phyloP scores from a whole-genome alignment of 768 basidiomycete genomes.

The Epithele typhae region DNA sequence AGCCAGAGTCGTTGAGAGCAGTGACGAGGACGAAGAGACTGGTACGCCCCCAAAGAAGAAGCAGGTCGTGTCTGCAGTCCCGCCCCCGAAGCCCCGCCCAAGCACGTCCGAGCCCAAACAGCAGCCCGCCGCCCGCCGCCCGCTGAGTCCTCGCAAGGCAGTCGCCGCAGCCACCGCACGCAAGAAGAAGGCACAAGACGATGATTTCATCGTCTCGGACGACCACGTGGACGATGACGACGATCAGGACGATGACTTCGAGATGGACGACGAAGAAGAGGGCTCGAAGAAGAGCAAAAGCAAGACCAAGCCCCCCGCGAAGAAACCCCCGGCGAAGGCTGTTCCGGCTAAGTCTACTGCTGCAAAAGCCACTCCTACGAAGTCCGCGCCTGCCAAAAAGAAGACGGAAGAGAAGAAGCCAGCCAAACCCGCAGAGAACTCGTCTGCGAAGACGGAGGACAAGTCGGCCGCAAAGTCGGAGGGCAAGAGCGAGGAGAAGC shows the following conservation, averaged over 20 bases:
- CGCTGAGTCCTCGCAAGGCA: conserved; percentile 1
- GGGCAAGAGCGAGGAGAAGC: conserved; percentile 12
- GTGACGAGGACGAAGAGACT: conserved; percentile 23
- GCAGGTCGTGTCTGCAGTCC: conserved; percentile 18
- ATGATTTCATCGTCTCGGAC: conserved; percentile 29
- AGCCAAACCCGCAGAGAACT: conserved; percentile 11
- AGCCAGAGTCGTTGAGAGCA: conserved; percentile 18
- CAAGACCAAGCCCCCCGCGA: conserved; percentile 10
- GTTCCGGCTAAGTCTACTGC: neutral
- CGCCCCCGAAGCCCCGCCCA: conserved; percentile 9
- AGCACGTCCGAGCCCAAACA: conserved; percentile 15
- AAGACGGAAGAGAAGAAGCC: conserved; percentile 12
- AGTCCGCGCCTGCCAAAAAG: no score
- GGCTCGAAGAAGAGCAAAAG: conserved; percentile 14
- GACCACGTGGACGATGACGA: conserved; percentile 25
- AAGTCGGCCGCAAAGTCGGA: conserved; percentile 16
- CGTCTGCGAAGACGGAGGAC: conserved; percentile 13
- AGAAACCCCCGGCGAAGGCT: conserved; percentile 3
- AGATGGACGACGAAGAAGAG: conserved; percentile 18
- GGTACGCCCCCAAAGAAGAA: conserved; percentile 40
- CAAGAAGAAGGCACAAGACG: conserved; percentile 29
- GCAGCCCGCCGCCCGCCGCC: conserved; percentile 14
- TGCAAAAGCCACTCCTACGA: conserved; percentile 6
- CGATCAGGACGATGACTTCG: conserved; percentile 18
- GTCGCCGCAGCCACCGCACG: conserved; percentile 22